These are phyloP conservation scores for Scheffersomyces segobiensis DNA, from an alignment of 1,139 yeast genomes.

Conservation along the genomic window DNA sequence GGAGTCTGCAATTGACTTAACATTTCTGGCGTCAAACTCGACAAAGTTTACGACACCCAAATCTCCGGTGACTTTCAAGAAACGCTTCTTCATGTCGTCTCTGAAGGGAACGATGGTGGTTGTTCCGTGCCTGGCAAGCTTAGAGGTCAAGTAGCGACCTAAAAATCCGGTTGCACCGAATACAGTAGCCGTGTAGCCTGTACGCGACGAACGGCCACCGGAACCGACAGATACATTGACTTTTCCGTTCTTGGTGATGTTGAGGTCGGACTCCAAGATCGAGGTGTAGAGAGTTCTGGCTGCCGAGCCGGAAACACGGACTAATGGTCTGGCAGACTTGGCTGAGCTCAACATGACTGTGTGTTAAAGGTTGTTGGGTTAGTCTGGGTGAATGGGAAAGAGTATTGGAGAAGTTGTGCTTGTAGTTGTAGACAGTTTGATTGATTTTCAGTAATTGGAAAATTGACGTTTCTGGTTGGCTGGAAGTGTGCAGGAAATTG, in stretches of 20 bases:
- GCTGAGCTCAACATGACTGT: background rate
- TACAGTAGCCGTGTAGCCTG: slow-evolving; percentile 90
- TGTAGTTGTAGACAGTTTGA: background rate
- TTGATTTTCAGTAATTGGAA: slow-evolving; percentile 5
- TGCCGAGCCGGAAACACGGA: slow-evolving; percentile 17
- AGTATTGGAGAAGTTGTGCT: background rate
- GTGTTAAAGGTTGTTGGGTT: background rate
- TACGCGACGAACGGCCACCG: slow-evolving; percentile 85
- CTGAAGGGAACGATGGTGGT: slow-evolving; percentile 74
- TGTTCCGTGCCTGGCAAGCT: slow-evolving; percentile 82
- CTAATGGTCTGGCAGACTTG: slow-evolving; percentile 16
- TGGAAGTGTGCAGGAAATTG: slow-evolving; percentile 5
- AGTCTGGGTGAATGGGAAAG: background rate
- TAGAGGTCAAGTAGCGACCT: slow-evolving; percentile 72
- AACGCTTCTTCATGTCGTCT: slow-evolving; percentile 78
- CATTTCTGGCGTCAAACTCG: slow-evolving; percentile 80
- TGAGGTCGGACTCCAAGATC: slow-evolving; percentile 58
- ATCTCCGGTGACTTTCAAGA: slow-evolving; percentile 81
- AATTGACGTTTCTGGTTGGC: slow-evolving; percentile 27
- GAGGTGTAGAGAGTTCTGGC: slow-evolving; percentile 41
- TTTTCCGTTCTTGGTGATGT: slow-evolving; percentile 76
- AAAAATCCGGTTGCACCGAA: slow-evolving; percentile 83
- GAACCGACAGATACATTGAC: slow-evolving; percentile 67
- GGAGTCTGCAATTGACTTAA: slow-evolving; percentile 73
- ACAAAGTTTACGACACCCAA: slow-evolving; percentile 84